Evolutionary conservation across 2,329 filamentous ascomycete species (phyloP).

Genomic region (Rutstroemia sp.): DNA sequence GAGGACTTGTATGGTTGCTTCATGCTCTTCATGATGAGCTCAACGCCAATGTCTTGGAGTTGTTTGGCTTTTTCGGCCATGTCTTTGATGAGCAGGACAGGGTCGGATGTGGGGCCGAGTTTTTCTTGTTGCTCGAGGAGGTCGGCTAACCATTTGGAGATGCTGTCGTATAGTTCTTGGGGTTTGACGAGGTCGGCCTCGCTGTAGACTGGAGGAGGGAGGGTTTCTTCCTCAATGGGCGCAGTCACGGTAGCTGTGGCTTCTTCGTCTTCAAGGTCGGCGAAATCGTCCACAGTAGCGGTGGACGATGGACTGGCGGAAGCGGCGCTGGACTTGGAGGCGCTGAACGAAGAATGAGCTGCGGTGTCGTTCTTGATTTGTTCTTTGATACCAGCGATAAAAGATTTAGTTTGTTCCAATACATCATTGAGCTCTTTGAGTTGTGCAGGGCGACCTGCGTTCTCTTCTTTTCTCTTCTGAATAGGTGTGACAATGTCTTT

Average conservation of each 20-base stretch:
- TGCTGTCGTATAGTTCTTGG: constrained; percentile 53
- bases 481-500: constrained; percentile 73
- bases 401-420: constrained; percentile 63
- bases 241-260: constrained; percentile 26
- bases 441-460: constrained; percentile 60
- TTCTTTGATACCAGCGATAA: constrained; percentile 61
- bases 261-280: constrained; percentile 74
- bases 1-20: constrained; percentile 37
- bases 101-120: constrained; percentile 63
- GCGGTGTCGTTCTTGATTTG: constrained; percentile 66
- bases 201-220: constrained; percentile 61
- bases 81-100: constrained; percentile 66
- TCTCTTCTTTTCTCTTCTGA: constrained; percentile 66
- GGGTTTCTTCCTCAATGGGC: constrained; percentile 40
- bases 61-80: constrained; percentile 60
- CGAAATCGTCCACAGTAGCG: constrained; percentile 46
- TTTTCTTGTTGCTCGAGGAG: constrained; percentile 64
- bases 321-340: constrained; percentile 35
- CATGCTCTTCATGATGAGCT: constrained; percentile 64
- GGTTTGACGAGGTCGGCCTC: constrained; percentile 63
- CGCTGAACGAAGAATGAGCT: constrained; percentile 45
- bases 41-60: constrained; percentile 62
- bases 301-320: constrained; percentile 31
- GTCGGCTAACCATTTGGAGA: constrained; percentile 67
- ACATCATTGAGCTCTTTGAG: constrained; percentile 60